Conservation (phyloP, 306 rosid species). For the Cucumis sativus region DNA sequence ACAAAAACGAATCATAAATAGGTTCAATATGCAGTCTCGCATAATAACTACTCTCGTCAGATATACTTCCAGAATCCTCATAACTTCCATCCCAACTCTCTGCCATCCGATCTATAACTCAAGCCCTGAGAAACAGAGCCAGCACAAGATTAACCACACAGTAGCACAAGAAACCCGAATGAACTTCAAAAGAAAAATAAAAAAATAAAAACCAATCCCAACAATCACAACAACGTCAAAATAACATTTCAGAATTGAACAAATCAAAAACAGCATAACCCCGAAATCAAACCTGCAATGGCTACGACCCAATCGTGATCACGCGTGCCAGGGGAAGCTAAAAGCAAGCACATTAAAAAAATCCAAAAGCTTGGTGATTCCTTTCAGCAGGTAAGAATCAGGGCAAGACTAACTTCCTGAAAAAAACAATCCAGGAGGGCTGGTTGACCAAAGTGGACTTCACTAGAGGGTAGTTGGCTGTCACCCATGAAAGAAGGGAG, state of each 20-base stretch:
- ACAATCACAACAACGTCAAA: neutral
- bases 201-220: neutral
- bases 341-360: neutral
- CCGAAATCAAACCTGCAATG: neutral
- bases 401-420: neutral
- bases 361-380: neutral
- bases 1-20: slow-evolving; percentile 75
- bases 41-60: slow-evolving; percentile 66
- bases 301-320: neutral
- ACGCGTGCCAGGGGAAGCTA: neutral
- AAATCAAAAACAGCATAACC: neutral
- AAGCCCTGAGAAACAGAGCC: slow-evolving; percentile 25
- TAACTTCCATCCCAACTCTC: slow-evolving; percentile 78
- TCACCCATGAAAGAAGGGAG: neutral
- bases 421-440: neutral
- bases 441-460: slow-evolving; percentile 1
- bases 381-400: neutral
- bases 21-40: slow-evolving; percentile 79
- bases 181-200: neutral
- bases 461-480: neutral
- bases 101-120: slow-evolving; percentile 41
- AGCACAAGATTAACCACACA: neutral
- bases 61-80: slow-evolving; percentile 66
- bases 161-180: neutral
- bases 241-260: neutral